phyloP scores from a whole-genome alignment of 805 yeast genomes.

The Zygotorulaspora danielsina region DNA sequence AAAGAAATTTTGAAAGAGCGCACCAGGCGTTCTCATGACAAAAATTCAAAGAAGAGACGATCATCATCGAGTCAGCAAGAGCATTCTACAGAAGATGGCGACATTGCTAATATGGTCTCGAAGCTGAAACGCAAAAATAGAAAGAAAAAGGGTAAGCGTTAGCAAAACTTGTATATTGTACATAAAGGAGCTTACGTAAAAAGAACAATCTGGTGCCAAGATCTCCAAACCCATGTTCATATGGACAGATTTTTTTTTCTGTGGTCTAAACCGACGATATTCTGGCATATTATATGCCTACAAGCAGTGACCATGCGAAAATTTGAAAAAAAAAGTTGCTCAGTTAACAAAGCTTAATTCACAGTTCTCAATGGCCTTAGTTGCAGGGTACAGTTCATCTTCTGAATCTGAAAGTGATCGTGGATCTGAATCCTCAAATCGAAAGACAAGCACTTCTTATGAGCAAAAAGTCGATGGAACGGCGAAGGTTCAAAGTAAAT shows the following conservation, averaged over 20 bases:
- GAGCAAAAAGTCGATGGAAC: too few relatives aligned
- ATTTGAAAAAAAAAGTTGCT: constrained; percentile 1
- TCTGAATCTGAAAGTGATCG: constrained; percentile 15
- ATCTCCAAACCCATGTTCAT: too few relatives aligned
- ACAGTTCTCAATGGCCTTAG: constrained; percentile 16
- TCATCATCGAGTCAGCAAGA: constrained; percentile 8
- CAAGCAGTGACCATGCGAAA: background rate
- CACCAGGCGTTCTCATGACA: constrained; percentile 44
- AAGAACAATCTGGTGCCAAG: too few relatives aligned
- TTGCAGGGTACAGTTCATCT: constrained; percentile 20
- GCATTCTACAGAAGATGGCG: constrained; percentile 9
- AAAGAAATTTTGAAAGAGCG: constrained; percentile 75
- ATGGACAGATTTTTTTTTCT: too few relatives aligned
- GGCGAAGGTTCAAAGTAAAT: too few relatives aligned
- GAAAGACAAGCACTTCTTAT: too few relatives aligned
- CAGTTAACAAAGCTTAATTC: too few relatives aligned
- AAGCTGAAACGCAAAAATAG: constrained; percentile 46
- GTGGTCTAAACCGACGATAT: too few relatives aligned
- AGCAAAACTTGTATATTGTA: too few relatives aligned
- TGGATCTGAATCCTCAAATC: background rate
- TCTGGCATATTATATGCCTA: too few relatives aligned
- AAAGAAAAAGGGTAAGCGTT: constrained; percentile 14
- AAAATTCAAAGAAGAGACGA: constrained; percentile 20
- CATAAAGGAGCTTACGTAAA: too few relatives aligned
- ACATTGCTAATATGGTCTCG: constrained; percentile 39